These are phyloP conservation scores for Sporisorium graminicola DNA, from an alignment of 1,284 basidiomycete species.

Conservation along the genomic window DNA sequence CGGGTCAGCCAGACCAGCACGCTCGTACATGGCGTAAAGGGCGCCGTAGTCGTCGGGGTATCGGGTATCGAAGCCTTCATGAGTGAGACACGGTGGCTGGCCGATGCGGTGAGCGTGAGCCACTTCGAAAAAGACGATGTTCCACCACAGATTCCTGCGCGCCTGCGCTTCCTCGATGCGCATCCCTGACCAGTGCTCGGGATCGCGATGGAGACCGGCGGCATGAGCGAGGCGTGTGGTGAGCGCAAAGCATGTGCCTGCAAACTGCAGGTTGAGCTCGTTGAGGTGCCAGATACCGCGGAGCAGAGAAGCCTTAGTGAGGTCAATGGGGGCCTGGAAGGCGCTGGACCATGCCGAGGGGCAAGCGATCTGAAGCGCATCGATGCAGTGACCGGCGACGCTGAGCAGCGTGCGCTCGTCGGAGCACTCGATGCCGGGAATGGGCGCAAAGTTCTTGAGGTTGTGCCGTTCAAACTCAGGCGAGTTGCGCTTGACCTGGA, in stretches of 20 bases:
- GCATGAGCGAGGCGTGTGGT: conserved; percentile 59
- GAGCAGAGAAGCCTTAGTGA: conserved; percentile 58
- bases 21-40: conserved; percentile 47
- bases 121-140: conserved; percentile 52
- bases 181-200: conserved; percentile 59
- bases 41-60: conserved; percentile 58
- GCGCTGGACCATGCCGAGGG: conserved; percentile 60
- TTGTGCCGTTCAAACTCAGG: conserved; percentile 37
- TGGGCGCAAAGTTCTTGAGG: conserved; percentile 29
- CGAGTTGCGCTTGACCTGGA: conserved; percentile 56
- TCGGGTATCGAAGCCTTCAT: conserved; percentile 57
- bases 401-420: conserved; percentile 56
- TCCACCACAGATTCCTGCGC: conserved; percentile 58
- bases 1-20: conserved; percentile 46
- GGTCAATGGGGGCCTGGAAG: conserved; percentile 60
- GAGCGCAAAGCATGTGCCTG: conserved; percentile 56
- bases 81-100: conserved; percentile 50
- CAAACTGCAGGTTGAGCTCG: conserved; percentile 61
- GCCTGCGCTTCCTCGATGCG: conserved; percentile 59
- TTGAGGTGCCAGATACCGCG: conserved; percentile 62
- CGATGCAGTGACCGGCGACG: conserved; percentile 57
- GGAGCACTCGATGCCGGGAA: conserved; percentile 50
- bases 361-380: conserved; percentile 59
- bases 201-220: conserved; percentile 60
- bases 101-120: conserved; percentile 54